Base-by-base conservation (phyloP, 306 rosid genomes). In the Quercus alba region DNA sequence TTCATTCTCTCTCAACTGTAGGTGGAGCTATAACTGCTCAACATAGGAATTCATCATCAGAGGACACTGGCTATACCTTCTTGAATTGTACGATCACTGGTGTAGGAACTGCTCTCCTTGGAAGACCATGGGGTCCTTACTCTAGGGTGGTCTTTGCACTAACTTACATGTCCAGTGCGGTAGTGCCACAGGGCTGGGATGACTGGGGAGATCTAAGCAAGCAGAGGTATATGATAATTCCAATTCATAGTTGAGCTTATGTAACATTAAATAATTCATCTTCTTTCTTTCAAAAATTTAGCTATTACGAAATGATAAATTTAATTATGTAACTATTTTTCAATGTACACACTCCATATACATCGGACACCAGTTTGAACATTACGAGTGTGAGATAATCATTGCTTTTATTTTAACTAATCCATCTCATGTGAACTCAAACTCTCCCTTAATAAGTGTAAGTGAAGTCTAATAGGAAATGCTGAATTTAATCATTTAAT, bases 101-200 rank as follows among this genome's bases (percentile, higher is more conserved):
- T 11, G 70, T 82, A 23, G 83, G 82, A 44, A 78, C 83, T 13
- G 87, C 87, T 2, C 17, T 83, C 49, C 77, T 86, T 14, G 92
- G 92, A 38, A 78, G 92, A 77, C 87, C 90, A 0, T 89, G 92
- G 92, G 92, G 92, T 1, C 6, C 76, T 3, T 89, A 72, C 17
- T 83, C 92, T 4, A 82, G 86, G 59, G 92, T 89, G 56, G 77
- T 89, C 8, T 89, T 86, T 83, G 81, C 83, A 77, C 83, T 73
- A 81, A 84, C 81, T 20, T 84, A 84, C 80, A 89, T 89, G 89
- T 81, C 90, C 0, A 77, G 21, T 14, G 71, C 18, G 7, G 58
- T 89, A 9, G 81, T 82, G 4, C 89, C 90, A 0, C 78, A 81
- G 75, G 92, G 92, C n/a, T 89, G 92, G 92, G 89, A 89, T 11